A percentile compares a stretch with the other conserved stretches of the same genome.
Conservation (phyloP, 805 yeast genomes). For the Saccharomyces cerevisiae region DNA sequence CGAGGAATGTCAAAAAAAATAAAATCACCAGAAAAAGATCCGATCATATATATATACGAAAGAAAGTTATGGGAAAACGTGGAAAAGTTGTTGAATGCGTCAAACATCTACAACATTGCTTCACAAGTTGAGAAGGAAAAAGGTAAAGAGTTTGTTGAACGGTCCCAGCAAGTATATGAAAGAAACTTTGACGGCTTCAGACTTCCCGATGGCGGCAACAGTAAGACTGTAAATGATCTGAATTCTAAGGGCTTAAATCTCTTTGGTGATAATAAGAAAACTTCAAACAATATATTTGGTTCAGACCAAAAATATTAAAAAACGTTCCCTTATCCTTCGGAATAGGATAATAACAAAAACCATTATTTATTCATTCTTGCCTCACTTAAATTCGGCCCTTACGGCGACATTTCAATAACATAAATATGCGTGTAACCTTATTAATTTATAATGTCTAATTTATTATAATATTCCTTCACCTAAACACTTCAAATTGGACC, state of each 20-base stretch:
- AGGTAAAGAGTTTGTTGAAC: background rate
- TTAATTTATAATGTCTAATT: background rate
- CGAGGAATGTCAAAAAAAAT: conserved; percentile 8
- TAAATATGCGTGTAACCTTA: background rate
- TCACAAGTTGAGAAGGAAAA: background rate
- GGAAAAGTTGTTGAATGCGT: background rate
- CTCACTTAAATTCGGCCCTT: no score
- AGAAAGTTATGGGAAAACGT: conserved; percentile 14
- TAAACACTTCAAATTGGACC: conserved; percentile 34
- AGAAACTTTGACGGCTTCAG: background rate
- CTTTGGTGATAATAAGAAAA: background rate
- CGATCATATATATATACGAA: conserved; percentile 17
- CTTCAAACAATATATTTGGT: background rate
- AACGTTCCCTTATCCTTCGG: background rate
- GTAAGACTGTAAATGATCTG: background rate
- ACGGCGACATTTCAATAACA: background rate
- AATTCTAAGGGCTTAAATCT: background rate
- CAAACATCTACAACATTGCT: background rate
- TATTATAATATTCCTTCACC: conserved; percentile 6
- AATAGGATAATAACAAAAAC: background rate
- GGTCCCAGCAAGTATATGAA: background rate
- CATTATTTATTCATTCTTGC: no score
- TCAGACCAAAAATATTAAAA: background rate
- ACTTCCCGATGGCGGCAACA: background rate
- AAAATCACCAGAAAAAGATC: conserved; percentile 24